These are phyloP conservation scores for Clonostachys sp. DNA, from an alignment of 2,329 filamentous ascomycete species.

Conservation along the genomic window DNA sequence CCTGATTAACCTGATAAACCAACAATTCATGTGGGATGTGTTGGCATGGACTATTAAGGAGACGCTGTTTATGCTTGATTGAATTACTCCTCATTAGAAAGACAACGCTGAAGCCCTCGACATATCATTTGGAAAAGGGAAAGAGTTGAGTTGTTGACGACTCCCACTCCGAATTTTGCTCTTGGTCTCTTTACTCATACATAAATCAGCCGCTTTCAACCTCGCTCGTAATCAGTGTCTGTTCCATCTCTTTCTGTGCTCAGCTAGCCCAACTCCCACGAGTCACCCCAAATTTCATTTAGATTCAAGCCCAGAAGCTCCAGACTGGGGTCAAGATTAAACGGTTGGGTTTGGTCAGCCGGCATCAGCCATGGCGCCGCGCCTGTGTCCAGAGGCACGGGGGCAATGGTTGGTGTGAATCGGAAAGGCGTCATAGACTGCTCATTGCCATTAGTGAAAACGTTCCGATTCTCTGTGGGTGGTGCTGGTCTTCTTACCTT, in stretches of 20 bases:
- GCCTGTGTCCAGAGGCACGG: conserved; percentile 24
- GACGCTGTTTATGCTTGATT: too few species aligned
- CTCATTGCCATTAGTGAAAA: conserved; percentile 5
- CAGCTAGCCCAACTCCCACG: conserved; percentile 33
- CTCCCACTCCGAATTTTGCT: neutral
- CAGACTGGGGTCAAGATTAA: conserved; percentile 49
- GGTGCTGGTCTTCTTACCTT: conserved; percentile 22
- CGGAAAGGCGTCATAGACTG: conserved; percentile 37
- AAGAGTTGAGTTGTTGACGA: neutral
- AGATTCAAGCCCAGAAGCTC: conserved; percentile 48
- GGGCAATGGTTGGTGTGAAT: conserved; percentile 25
- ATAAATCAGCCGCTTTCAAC: neutral
- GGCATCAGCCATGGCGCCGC: conserved; percentile 25
- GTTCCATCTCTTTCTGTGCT: neutral
- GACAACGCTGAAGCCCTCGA: neutral
- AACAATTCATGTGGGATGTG: too few species aligned
- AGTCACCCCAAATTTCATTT: conserved; percentile 51
- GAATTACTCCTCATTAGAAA: neutral
- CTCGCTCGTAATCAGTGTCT: neutral
- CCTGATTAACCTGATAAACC: too few species aligned
- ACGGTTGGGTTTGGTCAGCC: conserved; percentile 24
- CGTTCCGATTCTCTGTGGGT: neutral
- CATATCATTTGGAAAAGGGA: neutral
- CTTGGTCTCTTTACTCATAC: neutral
- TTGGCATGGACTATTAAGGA: too few species aligned